A percentile compares a stretch with the other conserved stretches of the same genome.
These are phyloP conservation scores for Yarrowia yakushimensis DNA, from an alignment of 805 yeast species.

Conservation along the genomic window DNA sequence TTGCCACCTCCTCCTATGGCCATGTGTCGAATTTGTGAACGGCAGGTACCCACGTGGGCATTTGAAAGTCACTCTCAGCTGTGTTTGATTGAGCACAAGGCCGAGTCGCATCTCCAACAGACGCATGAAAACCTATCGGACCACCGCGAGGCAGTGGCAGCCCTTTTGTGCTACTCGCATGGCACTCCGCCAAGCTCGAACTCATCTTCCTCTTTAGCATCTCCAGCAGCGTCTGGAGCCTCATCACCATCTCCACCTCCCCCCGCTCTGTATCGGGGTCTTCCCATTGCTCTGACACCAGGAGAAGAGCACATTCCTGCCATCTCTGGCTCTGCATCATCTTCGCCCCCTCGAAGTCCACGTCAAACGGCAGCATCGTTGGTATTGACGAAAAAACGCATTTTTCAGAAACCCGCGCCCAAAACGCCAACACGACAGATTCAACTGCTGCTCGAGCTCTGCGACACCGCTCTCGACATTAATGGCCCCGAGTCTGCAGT, in stretches of 20 bases:
- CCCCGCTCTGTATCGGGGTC: neutral
- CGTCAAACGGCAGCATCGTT: constrained; percentile 6
- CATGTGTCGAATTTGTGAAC: constrained; percentile 89
- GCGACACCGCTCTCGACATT: constrained; percentile 70
- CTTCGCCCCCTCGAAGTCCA: constrained; percentile 26
- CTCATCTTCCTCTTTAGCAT: neutral
- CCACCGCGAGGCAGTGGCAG: constrained; percentile 52
- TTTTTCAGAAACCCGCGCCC: constrained; percentile 33
- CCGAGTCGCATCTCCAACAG: constrained; percentile 69
- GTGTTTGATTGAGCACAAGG: constrained; percentile 79
- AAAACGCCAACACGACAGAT: constrained; percentile 47
- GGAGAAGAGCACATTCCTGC: constrained; percentile 12
- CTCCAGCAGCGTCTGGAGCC: constrained; percentile 4
- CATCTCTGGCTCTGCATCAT: neutral
- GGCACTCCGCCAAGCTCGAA: neutral
- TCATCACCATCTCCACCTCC: constrained; percentile 14
- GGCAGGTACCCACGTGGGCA: constrained; percentile 93
- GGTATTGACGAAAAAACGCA: constrained; percentile 29
- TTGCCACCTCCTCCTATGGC: constrained; percentile 78
- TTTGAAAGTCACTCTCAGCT: constrained; percentile 84
- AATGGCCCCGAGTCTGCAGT: constrained; percentile 57
- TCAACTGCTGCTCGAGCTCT: constrained; percentile 53
- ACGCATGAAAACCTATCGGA: constrained; percentile 75
- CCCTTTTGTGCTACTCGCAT: constrained; percentile 37
- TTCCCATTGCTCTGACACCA: constrained; percentile 4